Evolutionary conservation across 2,329 filamentous ascomycete genomes (phyloP).

Genomic region (Paecilomyces dactylethromorphus): DNA sequence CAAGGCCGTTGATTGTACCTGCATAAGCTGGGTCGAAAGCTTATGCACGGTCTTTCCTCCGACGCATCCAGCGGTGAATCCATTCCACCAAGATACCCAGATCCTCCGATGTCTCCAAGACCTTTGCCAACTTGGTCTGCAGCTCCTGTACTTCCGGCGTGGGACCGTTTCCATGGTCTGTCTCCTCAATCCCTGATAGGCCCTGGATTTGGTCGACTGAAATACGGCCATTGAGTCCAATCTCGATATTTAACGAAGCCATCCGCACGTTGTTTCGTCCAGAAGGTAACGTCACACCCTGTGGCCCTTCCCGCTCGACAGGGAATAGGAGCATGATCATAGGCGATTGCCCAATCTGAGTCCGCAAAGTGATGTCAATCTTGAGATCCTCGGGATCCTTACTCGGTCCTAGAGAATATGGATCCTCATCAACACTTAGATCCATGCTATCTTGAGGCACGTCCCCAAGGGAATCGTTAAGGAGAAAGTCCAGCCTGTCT

Average conservation of each 20-base stretch:
- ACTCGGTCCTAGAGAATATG: not conserved
- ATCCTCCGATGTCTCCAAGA: constrained; percentile 39
- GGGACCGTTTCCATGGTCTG: constrained; percentile 11
- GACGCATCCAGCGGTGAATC: constrained; percentile 30
- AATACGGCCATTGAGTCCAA: constrained; percentile 36
- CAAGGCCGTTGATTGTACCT: not conserved
- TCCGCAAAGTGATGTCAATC: constrained; percentile 32
- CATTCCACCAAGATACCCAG: constrained; percentile 39
- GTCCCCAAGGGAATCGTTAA: constrained; percentile 8
- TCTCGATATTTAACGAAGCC: constrained; percentile 30
- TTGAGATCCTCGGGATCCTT: constrained; percentile 19
- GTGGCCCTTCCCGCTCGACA: constrained; percentile 11
- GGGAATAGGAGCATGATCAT: constrained; percentile 32
- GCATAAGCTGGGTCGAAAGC: not conserved
- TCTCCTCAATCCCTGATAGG: constrained; percentile 16
- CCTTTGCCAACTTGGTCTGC: constrained; percentile 28
- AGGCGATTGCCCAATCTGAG: constrained; percentile 31
- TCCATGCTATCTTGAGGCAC: not conserved
- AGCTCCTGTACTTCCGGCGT: constrained; percentile 16
- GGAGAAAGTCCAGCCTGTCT: constrained; percentile 53
- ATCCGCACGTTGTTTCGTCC: constrained; percentile 12
- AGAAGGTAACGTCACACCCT: constrained; percentile 6
- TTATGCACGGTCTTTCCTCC: constrained; percentile 19
- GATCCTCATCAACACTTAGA: not conserved
- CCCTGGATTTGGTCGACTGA: constrained; percentile 32